Evolutionary conservation across 2,329 filamentous ascomycete species (phyloP), one percentile per base, ranked within the genome.

Genomic region (Stagonosporopsis chrysanthemi): DNA sequence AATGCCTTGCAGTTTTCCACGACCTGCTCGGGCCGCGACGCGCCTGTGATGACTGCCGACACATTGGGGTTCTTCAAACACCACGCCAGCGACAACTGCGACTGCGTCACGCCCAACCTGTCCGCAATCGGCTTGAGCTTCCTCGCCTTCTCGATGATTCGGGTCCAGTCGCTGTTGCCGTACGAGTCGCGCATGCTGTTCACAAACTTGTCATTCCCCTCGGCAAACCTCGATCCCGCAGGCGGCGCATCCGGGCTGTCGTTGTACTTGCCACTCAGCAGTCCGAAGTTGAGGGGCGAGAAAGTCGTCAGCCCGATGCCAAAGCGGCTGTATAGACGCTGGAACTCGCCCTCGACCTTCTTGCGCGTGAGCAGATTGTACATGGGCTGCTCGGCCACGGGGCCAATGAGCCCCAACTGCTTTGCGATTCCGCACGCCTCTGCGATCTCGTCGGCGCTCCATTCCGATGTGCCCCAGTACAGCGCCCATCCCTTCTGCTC

Each of bases 401-500:
- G 81, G 3, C 81, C 83, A 58, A 87, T 85, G 24, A 87, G 78
- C 66, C 85, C 84, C 66, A 86, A 80, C 19, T 84, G 83, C 72
- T 87, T 83, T 51, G 79, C 81, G 66, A 87, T 85, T 65, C 86
- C 81, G n/a, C 76, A 71, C 2, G 85, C 85, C 71, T 86, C 83
- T 49, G 79, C 81, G 70, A 88, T 86, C 74, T 87, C 83, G n/a
- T 76, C 74, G 2, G 85, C 83, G 40, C 72, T 78, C 85, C 85
- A 88, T 70, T 87, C 84, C 1, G 79, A 82, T 0, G 85, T 88
- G 47, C 85, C 84, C 84, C 84, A 87, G 77, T 88, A 87, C 65
- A 90, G 84, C 2, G 86, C 86, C 79, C 89, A 86, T 58, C 88
- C 88, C 2, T 81, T 82, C 2, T 80, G 81, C 71, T 87, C 81